Base-by-base conservation (phyloP, 1,284 basidiomycete species). In the Ganoderma resinaceum region DNA sequence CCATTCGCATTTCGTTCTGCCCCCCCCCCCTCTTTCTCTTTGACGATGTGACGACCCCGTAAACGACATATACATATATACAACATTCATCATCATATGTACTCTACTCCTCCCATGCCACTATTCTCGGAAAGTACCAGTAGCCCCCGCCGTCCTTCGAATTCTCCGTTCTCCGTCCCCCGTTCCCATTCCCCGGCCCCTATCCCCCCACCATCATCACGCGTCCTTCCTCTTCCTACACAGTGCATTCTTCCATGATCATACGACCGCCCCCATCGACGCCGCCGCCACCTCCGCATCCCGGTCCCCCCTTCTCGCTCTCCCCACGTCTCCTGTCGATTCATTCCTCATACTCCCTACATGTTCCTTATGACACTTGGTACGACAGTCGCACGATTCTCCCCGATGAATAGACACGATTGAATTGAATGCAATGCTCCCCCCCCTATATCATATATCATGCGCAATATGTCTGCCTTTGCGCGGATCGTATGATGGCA, bases 91-190 rank as follows among this genome's bases (percentile, higher is more conserved):
- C 55, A 35, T 58, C 31, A n/a, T 58, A 31, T 58, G 31, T 29
- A 35, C 33, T 37, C 9, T 58, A 33, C 33, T 18, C 37, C 18
- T 20, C 31, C 55, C 31, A 35, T 20, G 14, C 20, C 31, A 58
- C 55, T 58, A 58, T 58, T 35, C 33, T 26, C 33, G 11, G 55
- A 58, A 58, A 58, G 55, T 58, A 58, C 33, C 55, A 58, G 55
- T 58, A 58, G 52, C 29, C 52, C 23, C 29, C 52, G 29, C 12
- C 52, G 12, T 35, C 33, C 55, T 35, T 37, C 31, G 33, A 16
- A 11, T 58, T 58, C 9, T 37, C 29, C 20, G 33, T 37, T 20
- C 33, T 35, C 33, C 18, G n/a, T 38, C 14, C 37, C 35, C 35
- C 37, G 9, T n/a, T 20, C 55, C 33, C 18, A 37, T 38, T 38